Evolutionary conservation across 176 grass and related monocot genomes (phyloP).

Genomic region (Musa itinerans): DNA sequence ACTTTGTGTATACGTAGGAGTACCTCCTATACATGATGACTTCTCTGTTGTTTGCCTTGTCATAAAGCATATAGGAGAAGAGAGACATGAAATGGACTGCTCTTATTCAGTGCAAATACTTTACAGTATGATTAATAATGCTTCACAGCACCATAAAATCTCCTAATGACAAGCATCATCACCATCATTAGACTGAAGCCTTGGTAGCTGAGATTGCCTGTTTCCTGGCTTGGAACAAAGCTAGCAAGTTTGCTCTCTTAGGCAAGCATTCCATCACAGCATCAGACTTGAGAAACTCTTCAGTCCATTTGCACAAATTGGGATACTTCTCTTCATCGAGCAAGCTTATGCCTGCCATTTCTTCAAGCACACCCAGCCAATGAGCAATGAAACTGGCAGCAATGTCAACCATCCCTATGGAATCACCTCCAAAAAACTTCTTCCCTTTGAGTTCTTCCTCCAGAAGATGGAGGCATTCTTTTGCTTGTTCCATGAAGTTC

Average conservation of each 20-base stretch:
- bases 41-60: too few relatives aligned
- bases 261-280: conserved; percentile 26
- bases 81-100: too few relatives aligned
- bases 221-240: conserved; percentile 8
- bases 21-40: too few relatives aligned
- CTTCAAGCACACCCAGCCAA: conserved; percentile 31
- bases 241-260: conserved; percentile 9
- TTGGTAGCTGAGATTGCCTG: background rate
- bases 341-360: conserved; percentile 29
- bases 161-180: too few relatives aligned
- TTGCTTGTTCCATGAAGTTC: conserved; percentile 19
- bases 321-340: conserved; percentile 25
- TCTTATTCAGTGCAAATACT: too few relatives aligned
- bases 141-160: too few relatives aligned
- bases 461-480: conserved; percentile 26
- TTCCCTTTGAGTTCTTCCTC: conserved; percentile 31
- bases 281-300: conserved; percentile 15
- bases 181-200: too few relatives aligned
- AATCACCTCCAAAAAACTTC: conserved; percentile 45
- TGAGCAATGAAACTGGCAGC: background rate
- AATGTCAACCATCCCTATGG: conserved; percentile 34
- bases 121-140: too few relatives aligned
- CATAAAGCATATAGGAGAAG: too few relatives aligned
- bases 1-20: too few relatives aligned
- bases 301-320: conserved; percentile 19